Base-by-base conservation (phyloP, 2,329 filamentous ascomycete genomes). In the Aureobasidium sp. region DNA sequence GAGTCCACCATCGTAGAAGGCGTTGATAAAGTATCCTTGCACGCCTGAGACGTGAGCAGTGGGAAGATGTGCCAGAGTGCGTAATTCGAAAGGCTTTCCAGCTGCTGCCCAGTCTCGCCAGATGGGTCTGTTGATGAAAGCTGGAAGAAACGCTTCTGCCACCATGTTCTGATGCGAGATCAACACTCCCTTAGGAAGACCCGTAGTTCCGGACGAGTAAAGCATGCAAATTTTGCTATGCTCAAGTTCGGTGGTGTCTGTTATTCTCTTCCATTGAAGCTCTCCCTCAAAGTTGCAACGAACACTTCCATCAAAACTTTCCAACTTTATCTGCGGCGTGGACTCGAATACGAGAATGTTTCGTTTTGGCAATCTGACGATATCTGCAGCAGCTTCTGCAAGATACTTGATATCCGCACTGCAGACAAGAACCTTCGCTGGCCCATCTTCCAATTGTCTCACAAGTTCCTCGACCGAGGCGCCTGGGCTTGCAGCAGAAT, bases 201-300 rank as follows among this genome's bases (percentile, higher is more conserved):
- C 82, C 1, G 83, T 85, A 1, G 83, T 85, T 4, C 83, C 82
- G 13, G 77, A 80, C 9, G 78, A 81, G 73, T 84, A 85, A 13
- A 85, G 78, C 56, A 85, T 61, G 16, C 58, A 61, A 18, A 83
- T 76, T 16, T 82, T 70, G 67, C 80, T 83, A 9, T 81, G 71
- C 20, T 82, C 80, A 59, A 91, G 77, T 47, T 78, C 76, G 1
- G 75, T 61, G 0, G 75, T 75, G 71, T 90, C 82, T 0, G 85
- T 87, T 48, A 91, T 83, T 29, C 76, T 79, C 42, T 77, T 71
- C 89, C 89, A 91, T 15, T 80, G 74, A 2, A 89, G 75, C 43
- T 77, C 75, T 5, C 78, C 69, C 0, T 76, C 71, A 4, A 79
- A 56, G 76, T 2, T n/a, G 23, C 58, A 61, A 25, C 31, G 33